Conservation (phyloP, 1,139 yeast genomes). For the Kluyveromyces marxianus region DNA sequence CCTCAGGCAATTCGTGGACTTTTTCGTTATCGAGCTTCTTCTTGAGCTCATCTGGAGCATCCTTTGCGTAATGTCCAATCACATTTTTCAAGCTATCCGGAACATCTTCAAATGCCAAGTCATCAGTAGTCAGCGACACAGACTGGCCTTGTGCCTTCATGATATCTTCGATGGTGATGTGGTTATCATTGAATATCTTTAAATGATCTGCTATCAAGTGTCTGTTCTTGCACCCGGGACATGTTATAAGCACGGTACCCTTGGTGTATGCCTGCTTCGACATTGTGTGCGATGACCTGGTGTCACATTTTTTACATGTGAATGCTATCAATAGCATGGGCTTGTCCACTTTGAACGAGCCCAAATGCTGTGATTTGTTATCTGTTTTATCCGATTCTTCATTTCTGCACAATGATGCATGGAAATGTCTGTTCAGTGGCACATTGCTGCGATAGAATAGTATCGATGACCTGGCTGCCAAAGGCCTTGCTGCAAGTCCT, state of each 20-base stretch:
- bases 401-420: neutral
- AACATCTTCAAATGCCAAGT: constrained; percentile 62
- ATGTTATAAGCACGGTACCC: constrained; percentile 84
- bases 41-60: constrained; percentile 42
- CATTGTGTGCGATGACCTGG: constrained; percentile 77
- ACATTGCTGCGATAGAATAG: neutral
- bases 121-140: constrained; percentile 53
- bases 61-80: constrained; percentile 59
- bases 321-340: constrained; percentile 84
- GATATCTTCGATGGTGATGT: constrained; percentile 72
- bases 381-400: neutral
- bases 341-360: constrained; percentile 43
- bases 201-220: constrained; percentile 92
- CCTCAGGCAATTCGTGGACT: constrained; percentile 15
- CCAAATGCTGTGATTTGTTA: constrained; percentile 9
- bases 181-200: constrained; percentile 67
- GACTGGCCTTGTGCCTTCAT: constrained; percentile 68
- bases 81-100: constrained; percentile 53
- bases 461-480: neutral
- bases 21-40: constrained; percentile 15
- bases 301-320: constrained; percentile 83
- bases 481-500: neutral
- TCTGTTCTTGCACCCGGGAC: constrained; percentile 84
- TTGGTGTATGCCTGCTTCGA: constrained; percentile 84
- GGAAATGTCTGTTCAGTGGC: neutral